Percentiles rank a stretch among this genome's conserved stretches.
These are phyloP conservation scores for Lithohypha guttulata DNA, from an alignment of 2,329 filamentous ascomycete genomes.

Conservation along the genomic window DNA sequence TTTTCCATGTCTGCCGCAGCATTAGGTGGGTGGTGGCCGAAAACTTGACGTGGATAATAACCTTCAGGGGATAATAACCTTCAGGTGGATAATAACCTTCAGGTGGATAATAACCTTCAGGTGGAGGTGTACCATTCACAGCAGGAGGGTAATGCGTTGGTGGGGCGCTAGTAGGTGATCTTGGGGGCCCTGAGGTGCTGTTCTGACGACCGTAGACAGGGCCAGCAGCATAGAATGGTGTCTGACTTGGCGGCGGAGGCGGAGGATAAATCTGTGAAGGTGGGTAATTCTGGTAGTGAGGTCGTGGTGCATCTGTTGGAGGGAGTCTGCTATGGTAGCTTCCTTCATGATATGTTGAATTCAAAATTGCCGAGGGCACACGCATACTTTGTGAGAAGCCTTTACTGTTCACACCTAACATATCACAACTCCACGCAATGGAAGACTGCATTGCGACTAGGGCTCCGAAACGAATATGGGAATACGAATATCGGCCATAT, in stretches of 20 bases:
- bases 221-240: slow-evolving; percentile 15
- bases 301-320: slow-evolving; percentile 15
- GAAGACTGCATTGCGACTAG: no score
- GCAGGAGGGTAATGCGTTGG: slow-evolving; percentile 18
- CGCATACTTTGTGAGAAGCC: no score
- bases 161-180: slow-evolving; percentile 19
- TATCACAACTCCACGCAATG: no score
- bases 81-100: no score
- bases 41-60: slow-evolving; percentile 19
- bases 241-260: slow-evolving; percentile 15
- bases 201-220: slow-evolving; percentile 20
- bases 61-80: no score
- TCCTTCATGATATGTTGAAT: slow-evolving; percentile 20
- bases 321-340: slow-evolving; percentile 18
- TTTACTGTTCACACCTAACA: no score
- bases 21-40: slow-evolving; percentile 19
- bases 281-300: slow-evolving; percentile 14
- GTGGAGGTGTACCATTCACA: slow-evolving; percentile 14
- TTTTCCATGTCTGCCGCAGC: slow-evolving; percentile 14
- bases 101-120: slow-evolving; percentile 15
- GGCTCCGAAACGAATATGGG: no score
- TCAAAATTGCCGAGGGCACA: no score
- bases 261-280: slow-evolving; percentile 12
- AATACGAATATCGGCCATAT: no score
- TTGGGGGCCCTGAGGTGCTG: slow-evolving; percentile 19